These are phyloP conservation scores for Fusarium albosuccineum DNA, from an alignment of 2,329 filamentous ascomycete species.

Conservation along the genomic window DNA sequence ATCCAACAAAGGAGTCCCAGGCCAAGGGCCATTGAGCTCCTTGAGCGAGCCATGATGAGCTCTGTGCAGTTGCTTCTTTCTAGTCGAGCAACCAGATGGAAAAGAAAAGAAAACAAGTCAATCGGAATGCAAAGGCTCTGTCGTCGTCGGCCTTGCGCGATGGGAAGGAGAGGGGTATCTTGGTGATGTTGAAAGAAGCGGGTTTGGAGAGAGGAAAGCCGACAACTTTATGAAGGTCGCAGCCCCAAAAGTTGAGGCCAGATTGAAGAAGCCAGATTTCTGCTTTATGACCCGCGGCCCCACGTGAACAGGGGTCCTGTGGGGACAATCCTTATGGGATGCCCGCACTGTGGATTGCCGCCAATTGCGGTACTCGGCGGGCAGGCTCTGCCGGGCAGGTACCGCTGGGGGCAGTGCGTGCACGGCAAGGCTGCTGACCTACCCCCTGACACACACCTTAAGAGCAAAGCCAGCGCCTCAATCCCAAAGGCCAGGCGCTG, in stretches of 20 bases:
- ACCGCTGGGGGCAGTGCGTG: slow-evolving; percentile 36
- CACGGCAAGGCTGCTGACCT: slow-evolving; percentile 32
- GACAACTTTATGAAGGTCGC: slow-evolving; percentile 53
- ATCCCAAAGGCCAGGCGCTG: slow-evolving; percentile 9
- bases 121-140: slow-evolving; percentile 39
- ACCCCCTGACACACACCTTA: slow-evolving; percentile 26
- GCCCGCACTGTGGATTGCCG: slow-evolving; percentile 40
- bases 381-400: background rate
- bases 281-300: slow-evolving; percentile 47
- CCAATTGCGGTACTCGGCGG: slow-evolving; percentile 15
- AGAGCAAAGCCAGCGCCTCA: slow-evolving; percentile 27
- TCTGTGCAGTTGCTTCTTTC: slow-evolving; percentile 40
- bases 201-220: slow-evolving; percentile 47
- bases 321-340: background rate
- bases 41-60: slow-evolving; percentile 67
- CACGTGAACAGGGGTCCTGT: slow-evolving; percentile 51
- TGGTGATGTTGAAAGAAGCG: slow-evolving; percentile 46
- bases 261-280: slow-evolving; percentile 65
- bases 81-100: slow-evolving; percentile 38
- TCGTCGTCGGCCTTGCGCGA: slow-evolving; percentile 49
- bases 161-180: slow-evolving; percentile 48
- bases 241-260: slow-evolving; percentile 57
- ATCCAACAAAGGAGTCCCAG: slow-evolving; percentile 94
- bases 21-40: slow-evolving; percentile 80
- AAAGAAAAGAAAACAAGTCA: slow-evolving; percentile 44